Conservation (phyloP, 441 rosid genomes). For the Euphorbia schlechtendalii region DNA sequence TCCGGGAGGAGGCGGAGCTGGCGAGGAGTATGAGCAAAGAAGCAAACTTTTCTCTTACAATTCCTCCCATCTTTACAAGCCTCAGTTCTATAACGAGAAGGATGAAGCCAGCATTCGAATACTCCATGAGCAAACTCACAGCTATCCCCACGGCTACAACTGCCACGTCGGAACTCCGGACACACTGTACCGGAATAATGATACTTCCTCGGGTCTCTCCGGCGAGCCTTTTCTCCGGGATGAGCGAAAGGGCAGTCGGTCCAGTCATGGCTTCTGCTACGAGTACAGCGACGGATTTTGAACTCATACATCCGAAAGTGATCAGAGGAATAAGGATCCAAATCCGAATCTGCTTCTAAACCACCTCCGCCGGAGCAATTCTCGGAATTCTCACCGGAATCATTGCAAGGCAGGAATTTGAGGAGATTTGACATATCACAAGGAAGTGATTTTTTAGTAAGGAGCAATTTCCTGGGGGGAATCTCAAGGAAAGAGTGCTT, state of each 20-base stretch:
- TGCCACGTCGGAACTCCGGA: constrained; percentile 56
- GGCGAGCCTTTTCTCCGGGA: constrained; percentile 78
- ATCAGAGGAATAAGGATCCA: constrained; percentile 65
- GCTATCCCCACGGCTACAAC: constrained; percentile 69
- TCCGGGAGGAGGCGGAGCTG: constrained; percentile 65
- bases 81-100: constrained; percentile 75
- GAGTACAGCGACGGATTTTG: constrained; percentile 79
- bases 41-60: constrained; percentile 74
- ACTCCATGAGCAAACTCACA: constrained; percentile 91
- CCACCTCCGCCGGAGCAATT: background rate
- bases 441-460: constrained; percentile 20
- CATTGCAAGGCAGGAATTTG: constrained; percentile 40
- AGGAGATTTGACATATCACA: constrained; percentile 21
- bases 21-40: constrained; percentile 74
- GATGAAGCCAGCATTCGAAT: constrained; percentile 93
- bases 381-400: constrained; percentile 8
- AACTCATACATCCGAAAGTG: constrained; percentile 86
- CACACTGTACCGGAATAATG: constrained; percentile 60
- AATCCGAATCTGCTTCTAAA: constrained; percentile 25
- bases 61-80: constrained; percentile 85
- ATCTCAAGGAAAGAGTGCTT: constrained; percentile 35
- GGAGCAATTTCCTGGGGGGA: constrained; percentile 48
- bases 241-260: constrained; percentile 89
- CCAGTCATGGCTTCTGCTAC: constrained; percentile 93
- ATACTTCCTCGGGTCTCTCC: constrained; percentile 65